These are phyloP conservation scores for Neonectria punicea DNA, from an alignment of 2,329 filamentous ascomycete genomes.

Conservation along the genomic window DNA sequence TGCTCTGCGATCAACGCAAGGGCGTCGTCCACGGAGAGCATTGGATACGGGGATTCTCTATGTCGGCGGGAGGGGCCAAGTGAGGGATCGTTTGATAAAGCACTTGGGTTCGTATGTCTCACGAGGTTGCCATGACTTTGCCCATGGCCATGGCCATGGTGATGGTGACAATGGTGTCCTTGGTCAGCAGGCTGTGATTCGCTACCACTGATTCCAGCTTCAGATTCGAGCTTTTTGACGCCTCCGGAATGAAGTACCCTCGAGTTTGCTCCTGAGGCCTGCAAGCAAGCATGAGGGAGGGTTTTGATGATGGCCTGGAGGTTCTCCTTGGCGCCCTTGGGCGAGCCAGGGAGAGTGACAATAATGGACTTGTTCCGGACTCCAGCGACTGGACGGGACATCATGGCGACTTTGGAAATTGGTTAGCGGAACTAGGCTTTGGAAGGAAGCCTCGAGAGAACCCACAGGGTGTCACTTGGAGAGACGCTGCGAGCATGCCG, in stretches of 20 bases:
- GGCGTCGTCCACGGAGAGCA: constrained; percentile 88
- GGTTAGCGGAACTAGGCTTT: constrained; percentile 14
- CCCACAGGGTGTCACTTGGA: constrained; percentile 90
- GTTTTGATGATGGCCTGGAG: constrained; percentile 87
- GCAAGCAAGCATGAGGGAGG: constrained; percentile 93
- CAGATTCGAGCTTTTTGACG: constrained; percentile 82
- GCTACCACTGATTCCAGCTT: constrained; percentile 71
- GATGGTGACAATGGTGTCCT: constrained; percentile 63
- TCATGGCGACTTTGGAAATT: constrained; percentile 80
- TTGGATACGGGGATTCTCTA: constrained; percentile 89
- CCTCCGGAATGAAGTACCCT: constrained; percentile 83
- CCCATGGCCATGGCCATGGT: constrained; percentile 66
- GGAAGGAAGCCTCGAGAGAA: constrained; percentile 18
- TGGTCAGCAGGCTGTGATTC: constrained; percentile 49
- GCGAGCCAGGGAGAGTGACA: constrained; percentile 90
- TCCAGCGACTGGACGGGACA: constrained; percentile 93
- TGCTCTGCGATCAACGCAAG: constrained; percentile 77
- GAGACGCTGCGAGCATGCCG: constrained; percentile 88
- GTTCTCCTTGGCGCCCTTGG: constrained; percentile 95
- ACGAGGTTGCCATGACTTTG: constrained; percentile 73
- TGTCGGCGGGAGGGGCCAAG: constrained; percentile 76
- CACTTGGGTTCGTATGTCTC: constrained; percentile 75
- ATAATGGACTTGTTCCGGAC: constrained; percentile 84
- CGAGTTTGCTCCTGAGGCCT: constrained; percentile 86
- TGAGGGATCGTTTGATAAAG: constrained; percentile 68